Evolutionary conservation across 345 rosid species (phyloP), one percentile per base, ranked within the genome.

Genomic region (Cochlearia excelsa): DNA sequence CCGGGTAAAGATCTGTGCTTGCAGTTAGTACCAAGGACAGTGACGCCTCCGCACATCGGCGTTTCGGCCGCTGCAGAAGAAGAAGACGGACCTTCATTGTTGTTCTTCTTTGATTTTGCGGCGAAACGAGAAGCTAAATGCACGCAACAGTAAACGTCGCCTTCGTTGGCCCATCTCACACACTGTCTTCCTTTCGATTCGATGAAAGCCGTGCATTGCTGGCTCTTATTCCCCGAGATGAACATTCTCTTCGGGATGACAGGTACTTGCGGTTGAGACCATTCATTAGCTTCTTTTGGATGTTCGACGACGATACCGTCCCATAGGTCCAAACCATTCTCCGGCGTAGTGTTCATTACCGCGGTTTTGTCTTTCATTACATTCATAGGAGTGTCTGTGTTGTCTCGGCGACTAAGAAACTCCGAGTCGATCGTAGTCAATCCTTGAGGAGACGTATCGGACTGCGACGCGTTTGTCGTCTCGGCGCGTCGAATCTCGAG

Each of bases 141-240:
- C 65, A 94, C 96, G 73, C 99, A 94, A 46, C 99, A 94, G 64
- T 85, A 90, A 53, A 85, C 83, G 77, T 94, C 99, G 11, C 99
- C 96, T 30, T 94, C 97, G 47, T 94, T 94, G 28, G 97, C 99
- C 83, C 90, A 90, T 79, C 99, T 87, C 67, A 90, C 95, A 54
- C 99, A 94, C 73, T 86, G 96, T 57, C 99, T 84, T 75, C 93
- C 95, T 70, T 94, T 94, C 0, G 96, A 73, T 73, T 94, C 96
- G 53, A 94, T 88, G 74, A 81, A 94, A 47, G 99, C 99, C 70
- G 64, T 66, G 67, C 99, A 94, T 61, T 84, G 99, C 50, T 84
- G 82, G 69, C 82, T 90, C 76, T 81, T 87, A 65, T 68, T 81
- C 48, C 87, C 86, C 56, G 69, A 54, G 65, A 80, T 92, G 61